Evolutionary conservation across 2,329 filamentous ascomycete species (phyloP), one percentile per base, ranked within the genome.

Genomic region (Aspergillus novofumigatus): DNA sequence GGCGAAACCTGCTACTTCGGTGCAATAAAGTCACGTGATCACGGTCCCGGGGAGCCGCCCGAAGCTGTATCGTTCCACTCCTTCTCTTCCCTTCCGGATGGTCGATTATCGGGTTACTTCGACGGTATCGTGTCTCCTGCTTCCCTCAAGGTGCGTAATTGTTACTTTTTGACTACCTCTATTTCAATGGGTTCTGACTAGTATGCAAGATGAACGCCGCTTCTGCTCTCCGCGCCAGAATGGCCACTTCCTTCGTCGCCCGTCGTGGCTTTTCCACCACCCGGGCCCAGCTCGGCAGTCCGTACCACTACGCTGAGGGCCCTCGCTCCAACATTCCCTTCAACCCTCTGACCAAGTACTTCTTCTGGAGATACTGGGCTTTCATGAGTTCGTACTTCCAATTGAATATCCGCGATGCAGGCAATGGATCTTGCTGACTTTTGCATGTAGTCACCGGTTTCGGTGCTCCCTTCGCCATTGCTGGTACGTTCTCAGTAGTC

Each of bases 291-390:
- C 81, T 96, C 75, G 85, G 83, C 70, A 95, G 91, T 75, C 92
- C 92, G 64, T 97, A 96, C 88, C 94, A 99, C 84, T 99, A 99
- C 83, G 89, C 93, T 69, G 93, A 97, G 83, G 94, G 93, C 65
- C 90, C 93, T 72, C 89, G 91, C 79, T 88, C 84, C 83, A 97
- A 97, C 85, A 80, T 99, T 66, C 94, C 94, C 66, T 99, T 99
- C 87, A 96, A 99, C 84, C 90, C 94, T 67, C 83, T 91, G 81
- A 93, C 87, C 75, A 90, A 87, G 80, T 89, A 83, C 80, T 99
- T 99, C 77, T 85, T 81, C 65, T 62, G 91, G 68, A 84, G 88
- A 79, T 99, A 89, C 87, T 95, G 91, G 89, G 74, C 75, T 62
- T 94, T 90, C 81, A 87, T 87, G 83, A 76, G 87, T 90, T 73